Evolutionary conservation across 192 early-diverging fungal species (phyloP), one percentile per base, ranked within the genome.

Genomic region (Podochytrium sp.): DNA sequence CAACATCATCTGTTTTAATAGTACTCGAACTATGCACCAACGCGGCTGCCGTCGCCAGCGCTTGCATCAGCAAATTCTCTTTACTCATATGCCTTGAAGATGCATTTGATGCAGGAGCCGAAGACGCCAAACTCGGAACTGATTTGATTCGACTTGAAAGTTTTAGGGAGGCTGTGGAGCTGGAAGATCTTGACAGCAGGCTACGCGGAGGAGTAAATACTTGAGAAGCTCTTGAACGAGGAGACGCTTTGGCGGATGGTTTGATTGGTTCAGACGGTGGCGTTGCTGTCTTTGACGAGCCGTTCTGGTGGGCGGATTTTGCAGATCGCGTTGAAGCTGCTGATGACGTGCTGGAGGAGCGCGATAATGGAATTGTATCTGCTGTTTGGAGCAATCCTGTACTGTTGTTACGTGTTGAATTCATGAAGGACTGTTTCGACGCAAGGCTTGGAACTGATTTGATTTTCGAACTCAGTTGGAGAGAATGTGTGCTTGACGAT

Each of bases 131-230:
- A 47, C 43, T 50, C 20, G 16, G 41, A 5, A 65, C 47, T 27
- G 64, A 65, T 47, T 65, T 65, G 32, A 65, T 47, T 29, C 33
- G n/a, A 18, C 43, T 65, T 32, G 64, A 32, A 18, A 47, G n/a
- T 10, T 65, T 65, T 16, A 65, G 18, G 3, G 64, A 65, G 3
- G 6, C 47, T 10, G 41, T 65, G 20, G 64, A 41, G 41, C 64
- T 65, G 20, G 64, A 41, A 32, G 59, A 61, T 61, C 33, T 39
- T 7, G 59, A 37, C 37, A 10, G 30, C 7, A 25, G 30, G 16
- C 16, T 38, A 29, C 20, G 38, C 3, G 6, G 16, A 6, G 59
- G 37, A 33, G 33, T 18, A 37, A n/a, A 20, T 1, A 33, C 33
- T 38, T 61, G 59, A 25, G 25, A 20, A 10, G 30, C 59, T 61